Conservation (phyloP, 2,329 filamentous ascomycete species). For the Stagonosporopsis cucurbitacearum region DNA sequence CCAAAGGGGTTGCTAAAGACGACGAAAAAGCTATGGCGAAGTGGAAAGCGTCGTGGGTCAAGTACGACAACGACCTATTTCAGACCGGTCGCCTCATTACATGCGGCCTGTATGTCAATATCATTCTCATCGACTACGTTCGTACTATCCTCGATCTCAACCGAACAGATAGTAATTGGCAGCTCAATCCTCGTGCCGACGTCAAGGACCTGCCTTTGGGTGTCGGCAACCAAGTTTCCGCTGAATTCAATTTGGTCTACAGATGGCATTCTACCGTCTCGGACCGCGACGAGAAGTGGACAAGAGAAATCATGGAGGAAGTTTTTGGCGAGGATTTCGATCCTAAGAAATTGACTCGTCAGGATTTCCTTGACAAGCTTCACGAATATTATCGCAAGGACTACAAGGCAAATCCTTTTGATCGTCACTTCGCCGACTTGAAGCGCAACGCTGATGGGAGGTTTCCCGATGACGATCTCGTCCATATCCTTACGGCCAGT, state of each 20-base stretch:
- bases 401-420: constrained; percentile 66
- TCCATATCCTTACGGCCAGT: constrained; percentile 69
- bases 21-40: constrained; percentile 24
- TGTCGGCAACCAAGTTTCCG: constrained; percentile 81
- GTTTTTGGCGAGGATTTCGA: constrained; percentile 56
- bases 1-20: constrained; percentile 53
- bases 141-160: constrained; percentile 66
- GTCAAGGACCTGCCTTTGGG: constrained; percentile 71
- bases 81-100: constrained; percentile 60
- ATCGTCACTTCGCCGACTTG: constrained; percentile 72
- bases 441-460: constrained; percentile 69
- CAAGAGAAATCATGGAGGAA: constrained; percentile 61
- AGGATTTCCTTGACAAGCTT: constrained; percentile 68
- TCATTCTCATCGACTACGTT: constrained; percentile 61
- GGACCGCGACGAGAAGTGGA: constrained; percentile 80
- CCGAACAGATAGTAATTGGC: constrained; percentile 77
- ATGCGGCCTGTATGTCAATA: constrained; percentile 61
- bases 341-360: constrained; percentile 61
- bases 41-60: constrained; percentile 44
- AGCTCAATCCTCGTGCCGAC: constrained; percentile 75
- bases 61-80: constrained; percentile 57
- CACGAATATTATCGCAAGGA: constrained; percentile 67
- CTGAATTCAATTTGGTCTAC: constrained; percentile 89
- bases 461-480: constrained; percentile 79
- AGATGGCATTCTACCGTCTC: constrained; percentile 84